Evolutionary conservation across 2,329 filamentous ascomycete genomes (phyloP).

Genomic region (Pestalotiopsis sp.): DNA sequence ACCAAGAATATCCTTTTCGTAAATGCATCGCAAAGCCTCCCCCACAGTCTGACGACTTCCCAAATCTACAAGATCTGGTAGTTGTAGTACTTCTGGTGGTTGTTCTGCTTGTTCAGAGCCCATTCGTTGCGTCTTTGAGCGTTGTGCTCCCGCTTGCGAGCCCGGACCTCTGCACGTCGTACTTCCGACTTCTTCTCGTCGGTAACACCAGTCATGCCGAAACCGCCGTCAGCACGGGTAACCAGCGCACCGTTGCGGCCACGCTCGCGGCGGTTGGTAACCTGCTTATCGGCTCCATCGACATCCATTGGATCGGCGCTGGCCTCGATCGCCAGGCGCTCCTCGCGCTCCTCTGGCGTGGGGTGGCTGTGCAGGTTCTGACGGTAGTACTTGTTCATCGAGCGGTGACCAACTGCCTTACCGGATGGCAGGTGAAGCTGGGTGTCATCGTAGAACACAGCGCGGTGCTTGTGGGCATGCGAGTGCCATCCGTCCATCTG

Average conservation of each 20-base stretch:
- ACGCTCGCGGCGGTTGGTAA: slow-evolving; percentile 36
- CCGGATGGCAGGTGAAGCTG: slow-evolving; percentile 92
- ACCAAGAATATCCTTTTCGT: background rate
- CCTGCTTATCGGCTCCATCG: slow-evolving; percentile 31
- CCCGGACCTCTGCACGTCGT: slow-evolving; percentile 65
- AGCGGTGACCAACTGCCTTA: slow-evolving; percentile 85
- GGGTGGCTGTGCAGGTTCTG: slow-evolving; percentile 91
- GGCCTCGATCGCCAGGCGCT: slow-evolving; percentile 62
- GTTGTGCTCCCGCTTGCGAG: slow-evolving; percentile 63
- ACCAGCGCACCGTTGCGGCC: slow-evolving; percentile 56
- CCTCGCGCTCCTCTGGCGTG: slow-evolving; percentile 71
- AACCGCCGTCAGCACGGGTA: slow-evolving; percentile 72
- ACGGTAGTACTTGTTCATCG: slow-evolving; percentile 82
- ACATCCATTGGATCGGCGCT: slow-evolving; percentile 37
- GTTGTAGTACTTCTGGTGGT: slow-evolving; percentile 69
- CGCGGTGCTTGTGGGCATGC: slow-evolving; percentile 75
- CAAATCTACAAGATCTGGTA: slow-evolving; percentile 38
- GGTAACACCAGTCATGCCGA: slow-evolving; percentile 78
- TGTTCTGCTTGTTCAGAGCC: slow-evolving; percentile 70
- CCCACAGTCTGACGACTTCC: background rate
- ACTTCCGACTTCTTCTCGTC: slow-evolving; percentile 74
- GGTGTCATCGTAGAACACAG: slow-evolving; percentile 88
- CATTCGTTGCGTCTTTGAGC: slow-evolving; percentile 65
- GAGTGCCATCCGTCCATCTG: slow-evolving; percentile 79
- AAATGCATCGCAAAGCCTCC: background rate